Conservation (phyloP, 2,329 filamentous ascomycete genomes). For the Saccharata proteae region DNA sequence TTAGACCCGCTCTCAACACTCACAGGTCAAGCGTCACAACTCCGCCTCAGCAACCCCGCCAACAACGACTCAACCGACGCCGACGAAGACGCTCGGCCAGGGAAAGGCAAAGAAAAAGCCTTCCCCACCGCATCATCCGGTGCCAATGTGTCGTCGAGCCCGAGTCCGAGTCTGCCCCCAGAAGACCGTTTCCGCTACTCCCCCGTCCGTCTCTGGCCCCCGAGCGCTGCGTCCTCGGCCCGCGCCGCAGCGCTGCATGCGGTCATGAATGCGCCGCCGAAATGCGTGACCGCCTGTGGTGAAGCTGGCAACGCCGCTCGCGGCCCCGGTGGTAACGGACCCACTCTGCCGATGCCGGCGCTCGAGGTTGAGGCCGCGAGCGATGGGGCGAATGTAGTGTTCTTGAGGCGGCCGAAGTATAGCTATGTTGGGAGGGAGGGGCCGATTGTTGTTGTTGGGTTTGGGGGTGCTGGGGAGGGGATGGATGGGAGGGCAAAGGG, state of each 20-base stretch:
- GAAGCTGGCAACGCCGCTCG: constrained; percentile 1
- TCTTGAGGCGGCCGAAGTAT: constrained; percentile 19
- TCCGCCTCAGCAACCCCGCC: too few relatives aligned
- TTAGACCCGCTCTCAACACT: too few relatives aligned
- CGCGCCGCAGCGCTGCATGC: constrained; percentile 19
- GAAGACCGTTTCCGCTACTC: constrained; percentile 17
- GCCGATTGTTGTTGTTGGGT: constrained; percentile 21
- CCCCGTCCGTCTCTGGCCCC: constrained; percentile 23
- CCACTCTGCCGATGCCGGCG: not conserved
- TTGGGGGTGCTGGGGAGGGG: constrained; percentile 10
- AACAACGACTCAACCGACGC: too few relatives aligned
- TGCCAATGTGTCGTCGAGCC: constrained; percentile 9
- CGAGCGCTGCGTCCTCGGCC: constrained; percentile 14
- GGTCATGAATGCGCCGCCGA: constrained; percentile 20
- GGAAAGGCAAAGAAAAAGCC: too few relatives aligned
- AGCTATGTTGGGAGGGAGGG: constrained; percentile 14
- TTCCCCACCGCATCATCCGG: too few relatives aligned
- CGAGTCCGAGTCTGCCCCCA: constrained; percentile 1
- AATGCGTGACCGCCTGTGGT: not conserved
- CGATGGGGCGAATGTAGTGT: constrained; percentile 23
- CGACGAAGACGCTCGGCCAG: too few relatives aligned
- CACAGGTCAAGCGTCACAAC: too few relatives aligned
- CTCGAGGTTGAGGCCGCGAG: constrained; percentile 17
- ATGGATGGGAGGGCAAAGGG: constrained; percentile 11
- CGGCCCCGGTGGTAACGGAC: not conserved